Evolutionary conservation across 1,284 basidiomycete genomes (phyloP).

Genomic region (Rhodotorula sp.): DNA sequence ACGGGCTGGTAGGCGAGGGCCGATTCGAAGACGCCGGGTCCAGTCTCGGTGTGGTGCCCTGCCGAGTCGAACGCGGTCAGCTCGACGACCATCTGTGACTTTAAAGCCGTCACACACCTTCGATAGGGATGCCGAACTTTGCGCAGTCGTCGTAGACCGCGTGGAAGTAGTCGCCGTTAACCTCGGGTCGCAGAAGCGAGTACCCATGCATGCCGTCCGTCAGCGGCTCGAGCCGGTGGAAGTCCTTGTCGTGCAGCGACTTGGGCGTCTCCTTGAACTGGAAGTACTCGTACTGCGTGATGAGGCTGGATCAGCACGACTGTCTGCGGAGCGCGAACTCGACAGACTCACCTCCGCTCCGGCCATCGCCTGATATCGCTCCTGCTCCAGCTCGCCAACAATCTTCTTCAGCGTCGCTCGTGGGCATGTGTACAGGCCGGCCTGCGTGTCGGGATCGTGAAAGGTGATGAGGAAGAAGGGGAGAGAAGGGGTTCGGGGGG

Average conservation of each 20-base stretch:
- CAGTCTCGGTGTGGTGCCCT: constrained; percentile 76
- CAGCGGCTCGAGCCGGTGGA: constrained; percentile 67
- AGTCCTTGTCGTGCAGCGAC: constrained; percentile 72
- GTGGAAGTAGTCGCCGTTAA: constrained; percentile 87
- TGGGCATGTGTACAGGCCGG: constrained; percentile 75
- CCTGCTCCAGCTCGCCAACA: constrained; percentile 51
- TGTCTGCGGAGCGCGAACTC: too few relatives aligned
- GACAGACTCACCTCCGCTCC: constrained; percentile 58
- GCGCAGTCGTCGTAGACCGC: constrained; percentile 76
- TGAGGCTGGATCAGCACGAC: too few relatives aligned
- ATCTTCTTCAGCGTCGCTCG: constrained; percentile 71
- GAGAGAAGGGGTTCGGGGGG: constrained; percentile 47
- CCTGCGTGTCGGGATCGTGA: constrained; percentile 73
- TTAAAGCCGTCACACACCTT: constrained; percentile 61
- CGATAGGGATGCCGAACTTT: constrained; percentile 76
- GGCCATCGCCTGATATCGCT: constrained; percentile 50
- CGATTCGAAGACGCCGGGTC: constrained; percentile 76
- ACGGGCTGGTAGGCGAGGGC: constrained; percentile 77
- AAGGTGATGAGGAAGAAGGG: constrained; percentile 92
- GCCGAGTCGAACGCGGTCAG: neutral
- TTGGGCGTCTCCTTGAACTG: constrained; percentile 63
- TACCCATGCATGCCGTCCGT: constrained; percentile 71
- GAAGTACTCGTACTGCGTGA: constrained; percentile 84
- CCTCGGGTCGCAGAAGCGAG: constrained; percentile 27
- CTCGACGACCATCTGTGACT: neutral